Conservation (phyloP, 2,329 filamentous ascomycete species). For the Fusarium sp. region DNA sequence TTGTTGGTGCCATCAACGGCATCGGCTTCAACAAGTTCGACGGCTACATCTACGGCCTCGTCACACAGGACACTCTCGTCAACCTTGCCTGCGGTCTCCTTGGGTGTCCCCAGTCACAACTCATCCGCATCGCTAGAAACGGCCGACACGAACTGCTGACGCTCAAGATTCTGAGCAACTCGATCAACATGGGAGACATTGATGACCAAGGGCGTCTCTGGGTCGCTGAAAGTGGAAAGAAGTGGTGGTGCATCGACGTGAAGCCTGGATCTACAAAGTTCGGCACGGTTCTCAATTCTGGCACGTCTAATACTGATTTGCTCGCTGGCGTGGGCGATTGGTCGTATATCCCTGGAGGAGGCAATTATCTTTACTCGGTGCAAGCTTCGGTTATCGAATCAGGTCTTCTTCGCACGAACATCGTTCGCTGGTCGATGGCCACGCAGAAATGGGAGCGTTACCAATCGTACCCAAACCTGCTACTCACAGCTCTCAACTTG, state of each 20-base stretch:
- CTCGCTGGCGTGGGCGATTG: conserved; percentile 23
- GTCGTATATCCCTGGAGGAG: conserved; percentile 37
- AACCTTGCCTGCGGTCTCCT: background rate
- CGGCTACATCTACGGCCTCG: conserved; percentile 44
- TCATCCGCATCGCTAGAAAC: conserved; percentile 38
- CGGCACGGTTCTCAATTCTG: background rate
- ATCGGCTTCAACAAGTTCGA: conserved; percentile 44
- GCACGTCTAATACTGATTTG: background rate
- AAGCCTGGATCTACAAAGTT: background rate
- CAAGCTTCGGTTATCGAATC: conserved; percentile 16
- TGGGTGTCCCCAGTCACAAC: conserved; percentile 5
- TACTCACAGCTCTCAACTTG: conserved; percentile 13
- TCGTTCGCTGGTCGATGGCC: conserved; percentile 17
- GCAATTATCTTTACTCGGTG: conserved; percentile 34
- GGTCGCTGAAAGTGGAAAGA: conserved; percentile 14
- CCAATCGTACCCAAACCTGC: background rate
- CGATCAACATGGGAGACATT: conserved; percentile 36
- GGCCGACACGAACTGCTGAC: background rate
- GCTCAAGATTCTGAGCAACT: background rate
- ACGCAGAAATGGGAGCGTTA: conserved; percentile 13
- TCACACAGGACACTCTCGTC: background rate
- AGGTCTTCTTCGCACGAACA: conserved; percentile 14
- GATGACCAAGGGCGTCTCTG: conserved; percentile 31
- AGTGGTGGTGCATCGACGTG: conserved; percentile 37
- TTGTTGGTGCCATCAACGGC: conserved; percentile 22